These are phyloP conservation scores for Colletotrichum limetticola DNA, from an alignment of 2,329 filamentous ascomycete species.

Conservation along the genomic window DNA sequence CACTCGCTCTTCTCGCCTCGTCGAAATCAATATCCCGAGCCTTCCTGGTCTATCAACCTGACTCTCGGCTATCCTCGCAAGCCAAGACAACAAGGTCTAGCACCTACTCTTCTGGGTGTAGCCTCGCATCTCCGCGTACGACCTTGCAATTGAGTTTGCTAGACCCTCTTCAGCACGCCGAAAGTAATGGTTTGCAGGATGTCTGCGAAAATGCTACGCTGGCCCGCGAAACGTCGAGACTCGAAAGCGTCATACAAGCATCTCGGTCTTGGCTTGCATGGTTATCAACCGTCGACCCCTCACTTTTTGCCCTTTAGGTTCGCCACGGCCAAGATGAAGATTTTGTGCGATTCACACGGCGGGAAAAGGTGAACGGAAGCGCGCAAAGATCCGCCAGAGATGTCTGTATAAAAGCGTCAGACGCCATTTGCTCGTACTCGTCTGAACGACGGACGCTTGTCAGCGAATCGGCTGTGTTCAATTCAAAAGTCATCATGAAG, in stretches of 20 bases:
- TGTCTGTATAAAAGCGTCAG: background rate
- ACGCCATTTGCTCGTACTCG: background rate
- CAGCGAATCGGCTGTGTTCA: background rate
- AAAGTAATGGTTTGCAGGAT: background rate
- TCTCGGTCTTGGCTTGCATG: constrained; percentile 28
- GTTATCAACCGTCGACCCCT: constrained; percentile 20
- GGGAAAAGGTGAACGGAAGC: background rate
- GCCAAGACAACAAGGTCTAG: constrained; percentile 10
- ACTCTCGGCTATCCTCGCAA: constrained; percentile 9
- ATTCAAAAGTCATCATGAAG: constrained; percentile 21
- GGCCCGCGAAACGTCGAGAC: background rate
- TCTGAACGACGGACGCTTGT: too few species aligned
- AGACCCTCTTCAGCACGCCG: background rate
- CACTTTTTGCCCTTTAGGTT: constrained; percentile 5
- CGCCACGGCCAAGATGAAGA: background rate
- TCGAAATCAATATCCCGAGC: background rate
- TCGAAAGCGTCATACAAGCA: constrained; percentile 18
- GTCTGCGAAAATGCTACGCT: background rate
- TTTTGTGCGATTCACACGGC: background rate
- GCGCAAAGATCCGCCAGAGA: background rate
- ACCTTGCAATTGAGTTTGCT: constrained; percentile 17
- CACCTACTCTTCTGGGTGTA: constrained; percentile 32
- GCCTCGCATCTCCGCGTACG: constrained; percentile 13
- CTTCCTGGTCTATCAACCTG: background rate
- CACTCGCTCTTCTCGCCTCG: background rate